Conservation (phyloP, 805 yeast genomes). For the Candida maesae region DNA sequence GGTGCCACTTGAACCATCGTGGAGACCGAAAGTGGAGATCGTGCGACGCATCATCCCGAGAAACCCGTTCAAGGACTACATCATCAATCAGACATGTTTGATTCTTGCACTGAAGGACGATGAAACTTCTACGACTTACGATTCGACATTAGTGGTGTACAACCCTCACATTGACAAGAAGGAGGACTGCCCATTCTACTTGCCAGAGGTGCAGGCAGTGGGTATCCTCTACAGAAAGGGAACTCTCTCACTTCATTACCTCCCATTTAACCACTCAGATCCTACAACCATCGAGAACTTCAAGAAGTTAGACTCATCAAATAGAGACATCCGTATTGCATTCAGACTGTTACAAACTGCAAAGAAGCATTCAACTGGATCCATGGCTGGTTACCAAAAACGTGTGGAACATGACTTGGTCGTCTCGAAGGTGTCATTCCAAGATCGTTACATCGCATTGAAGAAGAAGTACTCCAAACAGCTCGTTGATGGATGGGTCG, state of each 20-base stretch:
- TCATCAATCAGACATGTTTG: slow-evolving; percentile 82
- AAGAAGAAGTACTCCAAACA: slow-evolving; percentile 77
- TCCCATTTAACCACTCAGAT: slow-evolving; percentile 47
- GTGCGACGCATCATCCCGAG: slow-evolving; percentile 90
- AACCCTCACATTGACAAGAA: slow-evolving; percentile 64
- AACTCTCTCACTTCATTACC: slow-evolving; percentile 66
- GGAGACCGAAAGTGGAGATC: slow-evolving; percentile 43
- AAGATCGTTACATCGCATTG: slow-evolving; percentile 71
- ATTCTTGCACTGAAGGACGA: slow-evolving; percentile 34
- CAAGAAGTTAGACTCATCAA: slow-evolving; percentile 37
- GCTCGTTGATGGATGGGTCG: slow-evolving; percentile 83
- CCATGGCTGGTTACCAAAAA: slow-evolving; percentile 78
- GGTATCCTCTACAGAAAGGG: slow-evolving; percentile 52
- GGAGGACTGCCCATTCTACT: slow-evolving; percentile 76
- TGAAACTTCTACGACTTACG: slow-evolving; percentile 22
- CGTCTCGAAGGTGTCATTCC: slow-evolving; percentile 78
- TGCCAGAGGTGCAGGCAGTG: slow-evolving; percentile 81
- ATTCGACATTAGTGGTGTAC: slow-evolving; percentile 60
- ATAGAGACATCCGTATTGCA: slow-evolving; percentile 79
- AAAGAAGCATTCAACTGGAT: slow-evolving; percentile 78
- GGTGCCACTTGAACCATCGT: slow-evolving; percentile 26
- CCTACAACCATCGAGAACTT: slow-evolving; percentile 27
- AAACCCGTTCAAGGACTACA: slow-evolving; percentile 79
- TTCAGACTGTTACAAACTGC: slow-evolving; percentile 76
- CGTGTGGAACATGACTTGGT: slow-evolving; percentile 86